Percentiles rank a stretch among this genome's conserved stretches.
Conservation (phyloP, 2,329 filamentous ascomycete genomes). For the Cladosporium velox region DNA sequence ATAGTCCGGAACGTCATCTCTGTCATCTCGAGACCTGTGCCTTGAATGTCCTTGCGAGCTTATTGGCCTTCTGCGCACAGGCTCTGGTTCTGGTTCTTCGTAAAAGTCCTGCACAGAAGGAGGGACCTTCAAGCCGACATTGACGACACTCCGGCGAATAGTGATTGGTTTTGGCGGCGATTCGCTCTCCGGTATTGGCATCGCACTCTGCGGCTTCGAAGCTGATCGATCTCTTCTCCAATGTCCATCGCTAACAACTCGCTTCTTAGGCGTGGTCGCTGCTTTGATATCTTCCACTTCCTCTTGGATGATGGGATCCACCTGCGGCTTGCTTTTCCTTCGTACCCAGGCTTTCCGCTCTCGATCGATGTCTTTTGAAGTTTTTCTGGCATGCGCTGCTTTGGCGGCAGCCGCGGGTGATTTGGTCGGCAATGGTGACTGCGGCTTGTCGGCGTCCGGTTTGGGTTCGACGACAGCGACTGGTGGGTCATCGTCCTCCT, state of each 20-base stretch:
- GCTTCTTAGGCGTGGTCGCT: conserved; percentile 76
- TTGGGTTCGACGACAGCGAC: conserved; percentile 16
- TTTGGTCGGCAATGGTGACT: conserved; percentile 2
- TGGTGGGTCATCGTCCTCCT: conserved; percentile 22
- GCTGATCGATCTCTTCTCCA: conserved; percentile 56
- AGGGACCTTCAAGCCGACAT: conserved; percentile 37
- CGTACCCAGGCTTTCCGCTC: conserved; percentile 40
- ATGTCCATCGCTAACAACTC: conserved; percentile 89
- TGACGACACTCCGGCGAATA: conserved; percentile 35
- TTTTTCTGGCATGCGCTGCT: conserved; percentile 25
- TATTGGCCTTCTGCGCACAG: conserved; percentile 28
- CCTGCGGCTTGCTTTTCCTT: conserved; percentile 38
- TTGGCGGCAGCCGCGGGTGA: conserved; percentile 9
- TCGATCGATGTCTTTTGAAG: conserved; percentile 34
- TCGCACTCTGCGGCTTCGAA: conserved; percentile 22
- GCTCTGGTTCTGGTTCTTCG: conserved; percentile 30
- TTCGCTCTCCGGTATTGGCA: conserved; percentile 31
- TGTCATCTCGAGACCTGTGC: conserved; percentile 27
- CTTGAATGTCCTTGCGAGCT: conserved; percentile 27
- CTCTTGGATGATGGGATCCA: conserved; percentile 42
- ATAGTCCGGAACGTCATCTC: conserved; percentile 33
- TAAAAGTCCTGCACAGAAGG: conserved; percentile 35
- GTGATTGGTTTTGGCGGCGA: conserved; percentile 34
- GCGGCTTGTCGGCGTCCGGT: conserved; percentile 17
- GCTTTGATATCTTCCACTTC: conserved; percentile 49